These are phyloP conservation scores for Colletotrichum acutatum DNA, from an alignment of 2,329 filamentous ascomycete species.

Conservation along the genomic window DNA sequence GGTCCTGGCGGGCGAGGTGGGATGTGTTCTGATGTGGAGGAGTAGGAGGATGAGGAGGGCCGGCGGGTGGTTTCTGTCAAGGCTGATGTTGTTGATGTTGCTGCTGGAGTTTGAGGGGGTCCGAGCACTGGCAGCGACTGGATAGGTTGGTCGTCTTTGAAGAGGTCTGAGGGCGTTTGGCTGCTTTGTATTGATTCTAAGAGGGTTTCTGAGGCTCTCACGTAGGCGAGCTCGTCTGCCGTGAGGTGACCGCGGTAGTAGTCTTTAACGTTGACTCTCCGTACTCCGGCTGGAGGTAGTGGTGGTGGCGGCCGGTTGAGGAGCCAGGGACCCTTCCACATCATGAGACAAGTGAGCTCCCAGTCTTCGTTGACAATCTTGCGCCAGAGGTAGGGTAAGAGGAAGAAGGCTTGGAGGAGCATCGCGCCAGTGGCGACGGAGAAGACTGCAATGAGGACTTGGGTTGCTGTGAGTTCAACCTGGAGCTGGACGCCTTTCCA, in stretches of 20 bases:
- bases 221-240: constrained; percentile 53
- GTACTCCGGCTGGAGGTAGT: constrained; percentile 48
- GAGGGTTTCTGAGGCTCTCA: constrained; percentile 48
- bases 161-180: constrained; percentile 38
- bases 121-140: constrained; percentile 45
- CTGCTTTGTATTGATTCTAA: constrained; percentile 45
- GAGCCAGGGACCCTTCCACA: constrained; percentile 59
- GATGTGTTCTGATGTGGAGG: constrained; percentile 37
- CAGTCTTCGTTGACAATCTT: constrained; percentile 63
- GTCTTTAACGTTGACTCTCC: constrained; percentile 57
- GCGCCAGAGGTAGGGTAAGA: constrained; percentile 64
- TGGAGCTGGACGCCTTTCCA: constrained; percentile 49
- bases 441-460: constrained; percentile 51
- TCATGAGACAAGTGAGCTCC: constrained; percentile 59
- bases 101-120: constrained; percentile 16
- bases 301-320: constrained; percentile 50
- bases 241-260: constrained; percentile 63
- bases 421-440: constrained; percentile 54
- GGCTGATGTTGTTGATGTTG: background rate
- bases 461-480: constrained; percentile 38
- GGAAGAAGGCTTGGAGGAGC: constrained; percentile 56
- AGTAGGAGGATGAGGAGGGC: background rate
- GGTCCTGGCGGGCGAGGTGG: constrained; percentile 48
- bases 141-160: constrained; percentile 43
- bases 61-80: background rate